Evolutionary conservation across 129 eudicot species (phyloP), one percentile per base, ranked within the genome.

Genomic region (Centaurea solstitialis): DNA sequence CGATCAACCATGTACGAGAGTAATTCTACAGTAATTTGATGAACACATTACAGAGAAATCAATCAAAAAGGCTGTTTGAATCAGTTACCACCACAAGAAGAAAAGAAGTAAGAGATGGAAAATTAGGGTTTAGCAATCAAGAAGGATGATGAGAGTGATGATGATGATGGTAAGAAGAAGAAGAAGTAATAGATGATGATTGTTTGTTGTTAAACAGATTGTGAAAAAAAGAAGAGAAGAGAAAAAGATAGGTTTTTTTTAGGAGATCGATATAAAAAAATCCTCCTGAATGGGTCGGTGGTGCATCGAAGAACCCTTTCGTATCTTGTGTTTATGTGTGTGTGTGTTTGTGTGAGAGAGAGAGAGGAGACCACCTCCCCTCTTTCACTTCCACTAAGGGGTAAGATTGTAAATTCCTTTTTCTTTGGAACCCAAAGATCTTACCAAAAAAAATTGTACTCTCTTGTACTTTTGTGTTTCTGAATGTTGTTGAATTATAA

Each of bases 241-340:
- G 2, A 2, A 26, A 82, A 80, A 70, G 75, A 53, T 40, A 71
- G 73, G 64, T 86, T 75, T 82, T 74, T 82, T 86, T 79, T 79
- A 75, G 87, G 77, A 86, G 79, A 82, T 79, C 30, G 30, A 79
- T n/a, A n/a, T n/a, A 76, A 76, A 62, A 70, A 69, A 82, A 69
- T 68, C 72, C 76, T 76, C 72, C 74, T 79, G 87, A 83, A 64
- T 78, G 88, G 86, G 86, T 72, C 86, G 86, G 81, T 82, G 73
- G 62, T 23, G 70, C 80, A 79, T 81, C 76, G 82, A 68, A 82
- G 80, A 85, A 73, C 77, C 33, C 80, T 81, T 26, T 81, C 74
- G 83, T 72, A 43, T 50, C 18, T 38, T 72, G 61, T 35, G 28
- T 15, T 1, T 71, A 13, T 30, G 23, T 39, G 68, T 70, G 47